A percentile compares a stretch with the other conserved stretches of the same genome.
Evolutionary conservation across 352 stramenopile species (phyloP).

Genomic region (Globisporangium takayamanum): DNA sequence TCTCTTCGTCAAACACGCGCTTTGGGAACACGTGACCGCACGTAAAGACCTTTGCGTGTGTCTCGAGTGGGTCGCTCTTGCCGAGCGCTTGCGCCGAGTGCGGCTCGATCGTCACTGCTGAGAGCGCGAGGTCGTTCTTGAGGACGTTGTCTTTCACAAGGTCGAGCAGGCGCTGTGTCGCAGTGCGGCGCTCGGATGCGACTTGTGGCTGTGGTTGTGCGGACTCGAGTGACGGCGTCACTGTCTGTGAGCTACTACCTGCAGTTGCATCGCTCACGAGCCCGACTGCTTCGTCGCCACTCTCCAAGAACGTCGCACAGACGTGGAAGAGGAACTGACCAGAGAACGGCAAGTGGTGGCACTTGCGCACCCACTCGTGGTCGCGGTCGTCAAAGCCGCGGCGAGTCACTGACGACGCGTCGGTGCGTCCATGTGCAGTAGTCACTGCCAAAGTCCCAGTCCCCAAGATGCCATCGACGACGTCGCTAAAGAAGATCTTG

Average conservation of each 20-base stretch:
- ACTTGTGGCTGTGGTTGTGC: neutral
- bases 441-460: neutral
- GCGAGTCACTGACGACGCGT: neutral
- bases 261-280: neutral
- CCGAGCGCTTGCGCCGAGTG: slow-evolving; percentile 63
- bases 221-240: neutral
- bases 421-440: neutral
- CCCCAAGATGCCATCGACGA: slow-evolving; percentile 46
- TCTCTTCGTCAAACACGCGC: slow-evolving; percentile 81
- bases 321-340: slow-evolving; percentile 78
- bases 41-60: slow-evolving; percentile 80
- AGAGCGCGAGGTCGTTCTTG: slow-evolving; percentile 58
- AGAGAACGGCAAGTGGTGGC: slow-evolving; percentile 67
- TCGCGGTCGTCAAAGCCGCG: slow-evolving; percentile 64
- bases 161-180: slow-evolving; percentile 38
- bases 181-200: neutral
- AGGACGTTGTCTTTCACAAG: slow-evolving; percentile 73
- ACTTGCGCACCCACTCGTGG: slow-evolving; percentile 69
- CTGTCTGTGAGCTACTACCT: neutral
- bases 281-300: slow-evolving; percentile 8
- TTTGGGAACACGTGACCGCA: slow-evolving; percentile 82
- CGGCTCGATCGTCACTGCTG: slow-evolving; percentile 42
- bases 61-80: slow-evolving; percentile 81
- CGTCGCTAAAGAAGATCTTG: slow-evolving; percentile 73
- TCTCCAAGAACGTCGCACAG: slow-evolving; percentile 53